Evolutionary conservation across 495 filamentous ascomycete species (phyloP), one percentile per base, ranked within the genome.

Genomic region (Aspergillus coremiiformis): DNA sequence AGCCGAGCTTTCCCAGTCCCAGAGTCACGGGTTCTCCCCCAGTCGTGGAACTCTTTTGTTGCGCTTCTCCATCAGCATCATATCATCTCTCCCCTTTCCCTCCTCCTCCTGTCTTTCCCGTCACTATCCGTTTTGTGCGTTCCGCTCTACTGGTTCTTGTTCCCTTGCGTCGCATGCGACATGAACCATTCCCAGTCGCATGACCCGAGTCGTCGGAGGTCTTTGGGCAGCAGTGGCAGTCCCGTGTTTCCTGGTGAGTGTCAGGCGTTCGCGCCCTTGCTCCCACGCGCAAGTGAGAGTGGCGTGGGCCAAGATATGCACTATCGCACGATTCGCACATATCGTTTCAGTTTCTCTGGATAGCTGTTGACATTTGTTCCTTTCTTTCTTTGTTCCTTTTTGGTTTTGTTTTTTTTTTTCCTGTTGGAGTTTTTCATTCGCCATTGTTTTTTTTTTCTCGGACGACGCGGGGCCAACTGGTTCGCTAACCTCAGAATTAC

Each of bases 11-110:
- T 47, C 23, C 42, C 46, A 52, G 57, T 47, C 57, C 67, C 64
- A 66, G 64, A 69, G 69, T 72, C 69, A 73, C 69, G 69, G 68
- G 69, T 66, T 73, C 60, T 54, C 47, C 51, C 60, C 52, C 56
- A 51, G 57, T 39, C 49, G 49, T 49, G 52, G 45, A 55, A 39
- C 37, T 41, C 43, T 44, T 46, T 56, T 39, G 27, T 26, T 12
- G 30, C 54, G 17, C 42, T 26, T 50, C 35, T 23, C 26, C 55
- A 48, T 27, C 46, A 43, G 42, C 46, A 49, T 24, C 39, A 35
- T 47, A 42, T 50, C 49, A 47, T 44, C 32, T 35, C 19, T 52
- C 52, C 43, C 42, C 22, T 47, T 20, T 53, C 22, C 37, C 43
- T 14, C 22, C 21, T 26, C 29, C 44, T 47, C 45, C 37, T 35